Evolutionary conservation across 148 eudicot species (phyloP).

Genomic region (Heliosperma pusillum): DNA sequence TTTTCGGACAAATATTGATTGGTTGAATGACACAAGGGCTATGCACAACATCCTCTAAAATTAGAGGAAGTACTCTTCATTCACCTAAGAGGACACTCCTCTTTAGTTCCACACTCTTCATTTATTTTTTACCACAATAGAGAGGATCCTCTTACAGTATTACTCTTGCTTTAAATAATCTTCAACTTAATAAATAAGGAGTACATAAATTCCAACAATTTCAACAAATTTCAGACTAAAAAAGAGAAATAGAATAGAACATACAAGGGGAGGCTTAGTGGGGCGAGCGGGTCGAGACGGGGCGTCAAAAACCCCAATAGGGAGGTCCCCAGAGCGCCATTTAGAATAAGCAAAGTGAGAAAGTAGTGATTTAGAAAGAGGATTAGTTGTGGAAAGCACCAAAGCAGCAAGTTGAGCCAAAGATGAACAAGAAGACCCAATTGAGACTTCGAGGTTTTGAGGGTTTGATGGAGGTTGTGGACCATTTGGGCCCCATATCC

Average conservation of each 20-base stretch:
- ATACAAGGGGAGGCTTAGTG: slow-evolving; percentile 61
- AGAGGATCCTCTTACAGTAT: no score
- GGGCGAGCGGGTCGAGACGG: slow-evolving; percentile 74
- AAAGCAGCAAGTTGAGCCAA: slow-evolving; percentile 69
- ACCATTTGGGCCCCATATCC: slow-evolving; percentile 72
- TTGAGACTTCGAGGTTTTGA: slow-evolving; percentile 14
- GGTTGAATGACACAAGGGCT: no score
- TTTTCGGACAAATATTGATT: no score
- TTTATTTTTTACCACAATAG: no score
- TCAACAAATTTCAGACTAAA: no score
- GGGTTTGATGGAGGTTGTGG: slow-evolving; percentile 38
- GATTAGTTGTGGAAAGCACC: slow-evolving; percentile 71
- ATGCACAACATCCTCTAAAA: no score
- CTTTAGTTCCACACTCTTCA: no score
- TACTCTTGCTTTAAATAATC: no score
- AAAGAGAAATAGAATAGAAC: neutral
- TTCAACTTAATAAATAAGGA: no score
- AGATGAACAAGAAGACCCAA: slow-evolving; percentile 38
- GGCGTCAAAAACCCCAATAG: slow-evolving; percentile 54
- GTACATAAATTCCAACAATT: neutral
- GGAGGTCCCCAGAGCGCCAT: slow-evolving; percentile 44
- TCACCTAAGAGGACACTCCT: no score
- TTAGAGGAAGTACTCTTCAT: no score
- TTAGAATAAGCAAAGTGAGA: slow-evolving; percentile 67
- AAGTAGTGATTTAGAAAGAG: slow-evolving; percentile 59